phyloP scores from a whole-genome alignment of 2,329 filamentous ascomycete species.

The Sarocladiaceae sp. region DNA sequence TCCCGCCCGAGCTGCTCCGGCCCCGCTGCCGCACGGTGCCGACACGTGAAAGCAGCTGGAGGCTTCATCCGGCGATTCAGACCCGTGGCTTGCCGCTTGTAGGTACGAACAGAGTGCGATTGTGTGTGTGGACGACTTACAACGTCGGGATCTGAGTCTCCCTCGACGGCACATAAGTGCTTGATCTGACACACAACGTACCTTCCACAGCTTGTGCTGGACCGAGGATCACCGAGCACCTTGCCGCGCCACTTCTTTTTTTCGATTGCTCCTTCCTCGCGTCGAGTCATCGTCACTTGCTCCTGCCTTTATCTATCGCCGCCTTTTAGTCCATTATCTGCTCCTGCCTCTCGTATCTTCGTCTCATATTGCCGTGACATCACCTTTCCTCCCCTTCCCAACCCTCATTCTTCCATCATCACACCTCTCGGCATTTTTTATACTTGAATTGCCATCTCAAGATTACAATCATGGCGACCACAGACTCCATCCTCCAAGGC shows the following conservation, averaged over 20 bases:
- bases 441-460: background rate
- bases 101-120: background rate
- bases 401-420: background rate
- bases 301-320: background rate
- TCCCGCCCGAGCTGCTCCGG: background rate
- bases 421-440: background rate
- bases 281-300: background rate
- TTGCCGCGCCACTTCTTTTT: background rate
- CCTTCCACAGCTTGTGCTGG: background rate
- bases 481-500: conserved; percentile 77
- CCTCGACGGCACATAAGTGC: background rate
- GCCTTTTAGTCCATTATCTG: background rate
- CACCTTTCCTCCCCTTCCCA: background rate
- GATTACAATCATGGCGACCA: conserved; percentile 62
- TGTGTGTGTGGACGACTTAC: background rate
- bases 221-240: conserved; percentile 9
- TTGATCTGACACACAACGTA: background rate
- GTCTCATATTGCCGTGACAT: background rate
- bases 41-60: conserved; percentile 10
- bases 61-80: conserved; percentile 3
- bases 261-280: background rate
- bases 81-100: background rate
- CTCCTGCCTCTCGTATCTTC: background rate
- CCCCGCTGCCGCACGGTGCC: background rate
- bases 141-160: background rate